Evolutionary conservation across 2,329 filamentous ascomycete genomes (phyloP), one percentile per base, ranked within the genome.

Genomic region (Ascochyta rabiei): DNA sequence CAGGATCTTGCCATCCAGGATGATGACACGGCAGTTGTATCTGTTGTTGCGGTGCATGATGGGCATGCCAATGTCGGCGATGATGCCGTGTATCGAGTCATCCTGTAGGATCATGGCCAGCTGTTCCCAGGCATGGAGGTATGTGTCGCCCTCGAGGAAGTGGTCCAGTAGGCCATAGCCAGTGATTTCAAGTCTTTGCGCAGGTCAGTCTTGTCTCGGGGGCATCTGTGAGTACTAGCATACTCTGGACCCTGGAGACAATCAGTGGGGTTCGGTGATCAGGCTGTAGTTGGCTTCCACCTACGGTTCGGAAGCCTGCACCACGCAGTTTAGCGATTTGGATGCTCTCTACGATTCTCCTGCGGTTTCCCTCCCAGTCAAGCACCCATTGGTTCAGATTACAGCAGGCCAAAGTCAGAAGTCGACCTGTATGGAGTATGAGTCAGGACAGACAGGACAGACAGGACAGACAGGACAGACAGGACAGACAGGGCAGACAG

Each of bases 1-100:
- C 16, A 92, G 75, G 18, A 93, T 86, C 74, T 87, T 85, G 45
- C 84, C 82, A 62, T 92, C 83, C 45, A 86, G 79, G 56, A 80
- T 79, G 57, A 90, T 82, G n/a, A 88, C 79, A 21, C 89, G 79
- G 62, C 84, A 85, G 70, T 69, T 90, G 75, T 86, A 90, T 49
- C 82, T 79, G 47, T 83, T 78, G 64, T 86, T 85, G 37, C 83
- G 76, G 69, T 89, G 87, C 39, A 80, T 77, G 41, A 90, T 80
- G 0, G 30, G 81, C 57, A 67, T 62, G 28, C 67, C 67, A 35
- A 69, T 60, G 33, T 66, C 61, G 19, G 59, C 48, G 15, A 66
- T 48, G 63, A 91, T 91, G 68, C 83, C 87, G 62, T 88, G 78
- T 59, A 82, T 85, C 9, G 80, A 80, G 31, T 81, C 72, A 72